These are phyloP conservation scores for Endothia cerciana DNA, from an alignment of 2,329 filamentous ascomycete species.

Conservation along the genomic window DNA sequence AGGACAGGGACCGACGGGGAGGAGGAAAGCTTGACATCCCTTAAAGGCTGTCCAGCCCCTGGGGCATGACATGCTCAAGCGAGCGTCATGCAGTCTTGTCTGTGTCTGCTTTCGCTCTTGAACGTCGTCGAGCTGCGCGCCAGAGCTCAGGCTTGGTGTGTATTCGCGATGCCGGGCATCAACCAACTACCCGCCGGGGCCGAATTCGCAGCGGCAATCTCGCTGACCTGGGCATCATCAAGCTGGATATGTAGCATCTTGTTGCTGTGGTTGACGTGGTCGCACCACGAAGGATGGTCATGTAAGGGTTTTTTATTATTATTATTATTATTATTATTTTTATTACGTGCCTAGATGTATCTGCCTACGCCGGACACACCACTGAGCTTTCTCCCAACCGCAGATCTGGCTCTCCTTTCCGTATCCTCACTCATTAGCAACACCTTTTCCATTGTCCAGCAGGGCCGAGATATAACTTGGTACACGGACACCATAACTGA, in stretches of 20 bases:
- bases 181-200: conserved; percentile 28
- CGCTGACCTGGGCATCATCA: conserved; percentile 21
- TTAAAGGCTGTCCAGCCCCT: neutral
- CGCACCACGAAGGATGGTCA: conserved; percentile 33
- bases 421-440: conserved; percentile 33
- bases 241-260: conserved; percentile 28
- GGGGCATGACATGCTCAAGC: neutral
- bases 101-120: neutral
- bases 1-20: neutral
- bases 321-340: neutral
- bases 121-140: neutral
- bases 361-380: neutral
- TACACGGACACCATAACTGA: conserved; percentile 30
- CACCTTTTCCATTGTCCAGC: conserved; percentile 34
- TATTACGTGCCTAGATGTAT: neutral
- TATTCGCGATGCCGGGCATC: conserved; percentile 27
- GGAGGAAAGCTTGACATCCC: neutral
- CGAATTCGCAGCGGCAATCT: conserved; percentile 25
- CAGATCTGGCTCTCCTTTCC: conserved; percentile 34
- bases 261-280: conserved; percentile 35
- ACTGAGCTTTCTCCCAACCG: neutral
- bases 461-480: conserved; percentile 32
- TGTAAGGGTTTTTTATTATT: conserved; percentile 30
- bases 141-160: conserved; percentile 18
- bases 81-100: neutral